Conservation (phyloP, 2,329 filamentous ascomycete species). For the Aspergillus sclerotialis region DNA sequence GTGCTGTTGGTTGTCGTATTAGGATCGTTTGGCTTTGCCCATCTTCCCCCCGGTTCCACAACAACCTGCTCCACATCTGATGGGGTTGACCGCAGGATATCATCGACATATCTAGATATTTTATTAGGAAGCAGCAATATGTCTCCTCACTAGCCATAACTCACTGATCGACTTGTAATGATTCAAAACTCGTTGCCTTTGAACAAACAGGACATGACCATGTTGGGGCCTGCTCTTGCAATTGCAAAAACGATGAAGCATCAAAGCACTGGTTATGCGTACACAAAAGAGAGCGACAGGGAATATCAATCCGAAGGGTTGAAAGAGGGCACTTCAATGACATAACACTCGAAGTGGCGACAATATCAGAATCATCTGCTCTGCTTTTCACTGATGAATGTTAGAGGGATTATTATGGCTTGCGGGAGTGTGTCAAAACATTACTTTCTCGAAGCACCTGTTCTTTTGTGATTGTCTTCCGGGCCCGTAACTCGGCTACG, state of each 20-base stretch:
- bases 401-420: conserved; percentile 10
- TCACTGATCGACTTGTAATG: conserved; percentile 79
- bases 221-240: conserved; percentile 93
- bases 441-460: conserved; percentile 78
- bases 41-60: conserved; percentile 79
- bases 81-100: conserved; percentile 71
- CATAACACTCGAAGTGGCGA: conserved; percentile 78
- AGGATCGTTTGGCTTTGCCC: conserved; percentile 52
- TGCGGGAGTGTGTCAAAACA: background rate
- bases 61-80: conserved; percentile 73
- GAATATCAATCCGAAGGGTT: conserved; percentile 70
- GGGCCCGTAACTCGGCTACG: conserved; percentile 57
- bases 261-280: conserved; percentile 94
- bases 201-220: conserved; percentile 96
- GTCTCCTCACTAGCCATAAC: too few relatives aligned
- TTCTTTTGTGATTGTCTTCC: conserved; percentile 69
- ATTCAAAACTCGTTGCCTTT: conserved; percentile 72
- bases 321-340: conserved; percentile 91
- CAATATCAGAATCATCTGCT: conserved; percentile 80
- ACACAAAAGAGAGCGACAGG: conserved; percentile 72
- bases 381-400: conserved; percentile 61
- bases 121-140: too few relatives aligned
- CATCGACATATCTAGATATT: conserved; percentile 72
- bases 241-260: conserved; percentile 79
- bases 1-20: too few relatives aligned